A percentile compares a stretch with the other conserved stretches of the same genome.
Evolutionary conservation across 192 early-diverging fungal genomes (phyloP).

Genomic region (Entomortierella chlamydospora): DNA sequence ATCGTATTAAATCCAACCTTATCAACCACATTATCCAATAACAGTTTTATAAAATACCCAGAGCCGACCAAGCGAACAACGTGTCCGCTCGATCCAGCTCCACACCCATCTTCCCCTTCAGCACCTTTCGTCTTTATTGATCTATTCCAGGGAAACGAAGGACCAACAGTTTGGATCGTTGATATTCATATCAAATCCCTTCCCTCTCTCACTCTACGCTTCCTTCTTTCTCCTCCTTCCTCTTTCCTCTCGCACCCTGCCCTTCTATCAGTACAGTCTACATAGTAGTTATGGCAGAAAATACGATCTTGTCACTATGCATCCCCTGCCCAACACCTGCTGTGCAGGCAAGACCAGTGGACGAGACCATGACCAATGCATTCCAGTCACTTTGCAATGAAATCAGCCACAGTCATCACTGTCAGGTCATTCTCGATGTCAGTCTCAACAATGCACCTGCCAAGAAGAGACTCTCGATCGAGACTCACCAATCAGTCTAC

Average conservation of each 20-base stretch:
- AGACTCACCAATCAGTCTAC: constrained; percentile 59
- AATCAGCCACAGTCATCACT: constrained; percentile 28
- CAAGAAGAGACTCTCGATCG: constrained; percentile 48
- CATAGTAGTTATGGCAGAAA: constrained; percentile 39
- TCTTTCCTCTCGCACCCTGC: background rate
- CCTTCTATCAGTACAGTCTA: background rate
- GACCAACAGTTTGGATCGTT: too few species aligned
- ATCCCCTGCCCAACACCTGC: constrained; percentile 45
- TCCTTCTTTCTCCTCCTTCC: background rate
- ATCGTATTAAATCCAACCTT: constrained; percentile 1
- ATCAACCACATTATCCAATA: background rate
- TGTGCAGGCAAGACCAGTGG: constrained; percentile 33
- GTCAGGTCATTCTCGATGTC: constrained; percentile 48
- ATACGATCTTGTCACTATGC: constrained; percentile 50
- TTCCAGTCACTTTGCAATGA: constrained; percentile 36
- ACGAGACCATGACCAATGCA: constrained; percentile 32
- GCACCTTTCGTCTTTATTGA: too few species aligned
- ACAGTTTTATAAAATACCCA: background rate
- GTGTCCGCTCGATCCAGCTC: constrained; percentile 9
- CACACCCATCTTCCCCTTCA: background rate
- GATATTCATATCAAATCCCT: constrained; percentile 3
- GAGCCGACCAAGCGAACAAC: background rate
- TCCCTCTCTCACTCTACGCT: constrained; percentile 1
- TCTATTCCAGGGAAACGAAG: too few species aligned
- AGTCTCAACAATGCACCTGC: constrained; percentile 30